Evolutionary conservation across 2,329 filamentous ascomycete species (phyloP).

Genomic region (Aspergillus sp.): DNA sequence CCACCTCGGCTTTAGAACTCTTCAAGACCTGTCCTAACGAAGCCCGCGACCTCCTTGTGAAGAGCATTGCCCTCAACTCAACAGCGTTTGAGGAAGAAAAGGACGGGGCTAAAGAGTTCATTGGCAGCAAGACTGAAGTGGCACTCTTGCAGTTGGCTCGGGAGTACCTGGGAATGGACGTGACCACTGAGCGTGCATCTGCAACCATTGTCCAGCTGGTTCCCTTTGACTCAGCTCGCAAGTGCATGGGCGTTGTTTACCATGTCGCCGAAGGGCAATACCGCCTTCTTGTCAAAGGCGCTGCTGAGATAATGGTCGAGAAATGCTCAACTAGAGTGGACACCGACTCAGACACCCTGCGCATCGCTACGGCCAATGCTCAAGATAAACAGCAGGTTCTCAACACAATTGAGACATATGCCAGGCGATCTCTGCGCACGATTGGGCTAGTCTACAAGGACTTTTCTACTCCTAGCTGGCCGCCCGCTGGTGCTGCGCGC

Average conservation of each 20-base stretch:
- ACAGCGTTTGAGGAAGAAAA: constrained; percentile 77
- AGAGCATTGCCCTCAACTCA: constrained; percentile 57
- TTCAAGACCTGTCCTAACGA: constrained; percentile 39
- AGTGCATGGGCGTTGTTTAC: constrained; percentile 62
- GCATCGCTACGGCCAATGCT: constrained; percentile 30
- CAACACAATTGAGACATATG: constrained; percentile 47
- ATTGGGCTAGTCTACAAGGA: constrained; percentile 77
- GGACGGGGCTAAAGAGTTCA: constrained; percentile 68
- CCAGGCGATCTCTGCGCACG: constrained; percentile 68
- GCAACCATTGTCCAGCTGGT: constrained; percentile 68
- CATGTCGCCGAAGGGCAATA: constrained; percentile 44
- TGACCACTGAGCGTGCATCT: constrained; percentile 66
- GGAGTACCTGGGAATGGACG: constrained; percentile 69
- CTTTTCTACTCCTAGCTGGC: constrained; percentile 64
- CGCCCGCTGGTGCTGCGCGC: constrained; percentile 60
- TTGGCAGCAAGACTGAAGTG: constrained; percentile 79
- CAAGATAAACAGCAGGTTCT: constrained; percentile 33
- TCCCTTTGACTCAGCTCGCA: constrained; percentile 76
- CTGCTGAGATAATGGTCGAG: constrained; percentile 52
- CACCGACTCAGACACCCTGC: constrained; percentile 32
- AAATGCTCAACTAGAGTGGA: constrained; percentile 39
- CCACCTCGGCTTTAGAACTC: constrained; percentile 31
- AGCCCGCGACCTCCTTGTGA: constrained; percentile 43
- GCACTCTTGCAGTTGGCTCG: constrained; percentile 72
- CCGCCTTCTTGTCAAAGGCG: constrained; percentile 54